Evolutionary conservation across 148 eudicot species (phyloP).

Genomic region (Rhododendron mucronatum): DNA sequence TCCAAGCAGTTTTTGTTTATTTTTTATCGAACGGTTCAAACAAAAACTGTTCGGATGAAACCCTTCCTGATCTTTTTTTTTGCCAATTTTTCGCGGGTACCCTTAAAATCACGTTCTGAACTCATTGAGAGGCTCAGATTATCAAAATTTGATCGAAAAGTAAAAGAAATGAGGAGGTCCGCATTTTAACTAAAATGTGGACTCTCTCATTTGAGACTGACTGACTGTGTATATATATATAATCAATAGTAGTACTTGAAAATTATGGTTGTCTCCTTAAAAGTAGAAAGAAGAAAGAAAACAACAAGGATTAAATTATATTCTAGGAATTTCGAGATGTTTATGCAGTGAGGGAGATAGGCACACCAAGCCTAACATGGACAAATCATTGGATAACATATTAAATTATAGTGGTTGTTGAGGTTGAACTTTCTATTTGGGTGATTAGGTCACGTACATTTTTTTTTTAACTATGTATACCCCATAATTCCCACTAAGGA

Average conservation of each 20-base stretch:
- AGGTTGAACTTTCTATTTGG: conserved; percentile 12
- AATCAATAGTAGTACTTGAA: not conserved
- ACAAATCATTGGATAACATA: conserved; percentile 23
- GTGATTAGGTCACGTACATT: conserved; percentile 22
- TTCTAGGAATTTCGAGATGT: not conserved
- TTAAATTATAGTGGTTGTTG: conserved; percentile 10
- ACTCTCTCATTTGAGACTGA: too few relatives aligned
- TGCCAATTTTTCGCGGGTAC: too few relatives aligned
- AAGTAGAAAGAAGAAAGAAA: not conserved
- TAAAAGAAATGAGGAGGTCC: too few relatives aligned
- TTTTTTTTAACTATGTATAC: not conserved
- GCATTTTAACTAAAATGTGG: too few relatives aligned
- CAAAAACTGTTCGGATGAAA: too few relatives aligned
- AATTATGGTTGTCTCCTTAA: conserved; percentile 8
- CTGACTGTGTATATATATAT: not conserved
- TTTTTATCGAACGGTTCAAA: too few relatives aligned
- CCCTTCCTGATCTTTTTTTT: too few relatives aligned
- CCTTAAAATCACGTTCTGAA: too few relatives aligned
- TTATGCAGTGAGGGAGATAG: conserved; percentile 18
- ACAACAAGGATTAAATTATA: not conserved
- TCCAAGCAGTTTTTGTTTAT: too few relatives aligned
- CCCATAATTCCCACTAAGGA: conserved; percentile 6
- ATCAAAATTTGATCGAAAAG: too few relatives aligned
- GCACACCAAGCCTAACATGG: conserved; percentile 10
- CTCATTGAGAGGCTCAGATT: too few relatives aligned